phyloP scores from a whole-genome alignment of 2,329 filamentous ascomycete genomes.

The Hypoxylon sp. region DNA sequence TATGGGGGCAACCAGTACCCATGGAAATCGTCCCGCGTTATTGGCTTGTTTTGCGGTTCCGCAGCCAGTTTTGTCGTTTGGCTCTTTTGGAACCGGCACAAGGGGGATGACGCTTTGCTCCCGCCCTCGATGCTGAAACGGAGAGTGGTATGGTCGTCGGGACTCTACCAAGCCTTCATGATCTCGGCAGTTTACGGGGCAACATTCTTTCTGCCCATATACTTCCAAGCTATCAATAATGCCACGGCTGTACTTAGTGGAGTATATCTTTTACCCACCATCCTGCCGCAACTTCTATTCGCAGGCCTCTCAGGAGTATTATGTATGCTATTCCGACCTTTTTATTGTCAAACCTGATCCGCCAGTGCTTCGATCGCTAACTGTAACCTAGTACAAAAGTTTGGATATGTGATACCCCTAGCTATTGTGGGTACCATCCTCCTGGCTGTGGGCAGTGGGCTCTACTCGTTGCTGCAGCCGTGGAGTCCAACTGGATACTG shows the following conservation, averaged over 20 bases:
- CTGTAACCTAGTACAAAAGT: slow-evolving; percentile 21
- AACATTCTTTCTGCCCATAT: slow-evolving; percentile 39
- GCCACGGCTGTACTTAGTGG: slow-evolving; percentile 35
- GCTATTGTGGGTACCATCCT: slow-evolving; percentile 11
- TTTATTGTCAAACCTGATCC: neutral
- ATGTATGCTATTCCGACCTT: slow-evolving; percentile 3
- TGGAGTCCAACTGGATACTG: slow-evolving; percentile 19
- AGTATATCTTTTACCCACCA: slow-evolving; percentile 37
- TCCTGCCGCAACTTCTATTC: slow-evolving; percentile 27
- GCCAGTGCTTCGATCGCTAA: neutral
- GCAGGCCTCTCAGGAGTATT: slow-evolving; percentile 14
- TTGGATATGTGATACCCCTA: slow-evolving; percentile 20
- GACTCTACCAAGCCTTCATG: slow-evolving; percentile 30
- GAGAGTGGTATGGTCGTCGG: slow-evolving; percentile 24
- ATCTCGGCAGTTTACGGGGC: slow-evolving; percentile 29
- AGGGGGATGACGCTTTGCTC: slow-evolving; percentile 41
- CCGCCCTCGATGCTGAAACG: slow-evolving; percentile 31
- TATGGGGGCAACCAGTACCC: slow-evolving; percentile 44
- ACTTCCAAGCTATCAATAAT: slow-evolving; percentile 43
- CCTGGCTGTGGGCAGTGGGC: slow-evolving; percentile 12
- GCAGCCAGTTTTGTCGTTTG: slow-evolving; percentile 35
- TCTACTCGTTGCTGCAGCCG: slow-evolving; percentile 22
- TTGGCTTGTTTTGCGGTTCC: slow-evolving; percentile 37
- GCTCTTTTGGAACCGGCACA: slow-evolving; percentile 35
- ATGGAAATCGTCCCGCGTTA: slow-evolving; percentile 39